Evolutionary conservation across 257 asterid genomes (phyloP), one percentile per base, ranked within the genome.

Genomic region (Fraxinus cuspidata): DNA sequence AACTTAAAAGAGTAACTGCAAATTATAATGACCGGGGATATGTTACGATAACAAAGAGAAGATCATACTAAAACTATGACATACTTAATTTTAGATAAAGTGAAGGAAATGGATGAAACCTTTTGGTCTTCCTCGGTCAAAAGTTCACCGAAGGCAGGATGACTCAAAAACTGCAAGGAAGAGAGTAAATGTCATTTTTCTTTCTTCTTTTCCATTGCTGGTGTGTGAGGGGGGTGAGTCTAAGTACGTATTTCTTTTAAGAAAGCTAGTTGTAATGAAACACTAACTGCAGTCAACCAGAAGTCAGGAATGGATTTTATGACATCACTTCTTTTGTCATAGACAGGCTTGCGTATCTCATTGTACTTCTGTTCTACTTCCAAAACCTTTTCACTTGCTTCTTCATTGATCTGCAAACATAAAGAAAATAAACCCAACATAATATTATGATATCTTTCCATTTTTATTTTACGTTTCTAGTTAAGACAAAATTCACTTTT

Each of bases 281-380:
- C 69, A 90, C 97, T 88, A 69, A 95, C 98, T 29, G 97, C 99
- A 64, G 96, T 96, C 88, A 93, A 70, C 99, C 99, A 96, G 87
- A 96, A 96, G 77, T 93, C 95, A 10, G 99, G 97, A 82, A 93
- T 92, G 49, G 96, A 81, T 81, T 90, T 85, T 81, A 93, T 87
- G 60, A 91, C 70, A 3, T 89, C 94, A 82, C 83, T 93, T 77
- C 99, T 85, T 88, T 79, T 90, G 69, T 96, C 96, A 81, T 96
- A 96, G 64, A 89, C 87, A 5, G 99, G 99, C 85, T 85, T 92
- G 70, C 98, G 96, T 44, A 88, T 74, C 86, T 80, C 96, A 82
- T 90, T 90, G 84, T 87, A 96, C 94, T 89, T 88, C 64, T 96
- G 99, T 79, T 95, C 98, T 71, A 95, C 84, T 85, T 90, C 97